A percentile compares a stretch with the other conserved stretches of the same genome.
These are phyloP conservation scores for Lodderomyces margitis DNA, from an alignment of 1,139 yeast species.

Conservation along the genomic window DNA sequence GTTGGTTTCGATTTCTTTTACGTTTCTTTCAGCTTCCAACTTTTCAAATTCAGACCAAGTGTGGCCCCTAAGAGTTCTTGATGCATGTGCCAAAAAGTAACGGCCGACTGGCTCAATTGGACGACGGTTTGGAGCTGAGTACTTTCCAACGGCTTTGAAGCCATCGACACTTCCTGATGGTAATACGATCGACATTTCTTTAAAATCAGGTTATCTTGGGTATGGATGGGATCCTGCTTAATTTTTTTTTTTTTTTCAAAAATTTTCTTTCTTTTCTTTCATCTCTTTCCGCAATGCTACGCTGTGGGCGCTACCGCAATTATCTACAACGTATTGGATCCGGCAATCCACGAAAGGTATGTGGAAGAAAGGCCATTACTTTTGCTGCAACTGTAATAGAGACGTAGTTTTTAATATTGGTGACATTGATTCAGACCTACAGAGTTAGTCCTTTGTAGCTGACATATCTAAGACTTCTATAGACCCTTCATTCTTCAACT, in stretches of 20 bases:
- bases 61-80: conserved; percentile 94
- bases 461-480: conserved; percentile 91
- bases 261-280: neutral
- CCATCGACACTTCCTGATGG: conserved; percentile 47
- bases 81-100: conserved; percentile 92
- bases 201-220: neutral
- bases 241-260: conserved; percentile 14
- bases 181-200: conserved; percentile 34
- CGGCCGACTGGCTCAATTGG: conserved; percentile 97
- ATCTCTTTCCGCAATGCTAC: too few relatives aligned
- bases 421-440: too few relatives aligned
- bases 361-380: too few relatives aligned
- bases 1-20: conserved; percentile 65
- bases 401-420: too few relatives aligned
- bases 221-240: neutral
- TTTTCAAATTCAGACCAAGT: conserved; percentile 98
- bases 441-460: conserved; percentile 63
- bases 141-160: conserved; percentile 51
- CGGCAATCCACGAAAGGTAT: too few relatives aligned
- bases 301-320: too few relatives aligned
- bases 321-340: too few relatives aligned
- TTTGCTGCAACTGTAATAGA: too few relatives aligned
- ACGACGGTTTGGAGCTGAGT: conserved; percentile 73
- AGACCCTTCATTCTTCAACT: conserved; percentile 53
- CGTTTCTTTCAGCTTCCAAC: conserved; percentile 89